Evolutionary conservation across 2,329 filamentous ascomycete species (phyloP).

Genomic region (Neopestalotiopsis sp.): DNA sequence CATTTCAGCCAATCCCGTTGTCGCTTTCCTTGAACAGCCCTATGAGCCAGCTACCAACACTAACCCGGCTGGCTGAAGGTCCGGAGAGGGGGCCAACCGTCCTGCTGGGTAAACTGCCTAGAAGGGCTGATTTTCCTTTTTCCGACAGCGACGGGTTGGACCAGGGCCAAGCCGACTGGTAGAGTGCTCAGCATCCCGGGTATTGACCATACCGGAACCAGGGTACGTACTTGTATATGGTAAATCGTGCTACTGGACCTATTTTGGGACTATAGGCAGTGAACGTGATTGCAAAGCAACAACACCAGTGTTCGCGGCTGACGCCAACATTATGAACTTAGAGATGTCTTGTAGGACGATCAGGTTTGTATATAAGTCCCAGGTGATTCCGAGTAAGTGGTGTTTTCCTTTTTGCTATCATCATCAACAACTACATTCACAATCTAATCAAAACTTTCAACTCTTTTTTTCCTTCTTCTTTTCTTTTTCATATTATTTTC

Average conservation of each 20-base stretch:
- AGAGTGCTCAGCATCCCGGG: too few species aligned
- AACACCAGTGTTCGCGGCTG: slow-evolving; percentile 5
- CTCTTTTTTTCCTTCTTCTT: background rate
- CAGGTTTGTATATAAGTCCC: slow-evolving; percentile 7
- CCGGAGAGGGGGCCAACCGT: background rate
- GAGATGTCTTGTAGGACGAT: background rate
- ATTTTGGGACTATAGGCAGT: slow-evolving; percentile 4
- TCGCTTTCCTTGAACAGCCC: background rate
- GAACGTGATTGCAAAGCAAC: slow-evolving; percentile 3
- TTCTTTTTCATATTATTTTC: background rate
- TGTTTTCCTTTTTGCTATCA: slow-evolving; percentile 4
- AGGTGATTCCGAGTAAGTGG: background rate
- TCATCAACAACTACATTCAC: slow-evolving; percentile 2
- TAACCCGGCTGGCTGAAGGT: slow-evolving; percentile 3
- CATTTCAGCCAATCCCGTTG: slow-evolving; percentile 8
- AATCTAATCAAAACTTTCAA: slow-evolving; percentile 5
- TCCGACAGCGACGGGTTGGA: background rate
- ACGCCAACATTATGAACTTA: slow-evolving; percentile 9
- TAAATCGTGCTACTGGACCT: background rate
- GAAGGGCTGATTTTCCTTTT: background rate
- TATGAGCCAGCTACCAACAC: background rate
- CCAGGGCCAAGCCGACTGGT: background rate
- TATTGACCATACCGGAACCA: background rate
- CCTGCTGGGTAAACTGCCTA: background rate
- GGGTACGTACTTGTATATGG: too few species aligned